A percentile compares a stretch with the other conserved stretches of the same genome.
Conservation (phyloP, 306 rosid species). For the Acacia crassicarpa region DNA sequence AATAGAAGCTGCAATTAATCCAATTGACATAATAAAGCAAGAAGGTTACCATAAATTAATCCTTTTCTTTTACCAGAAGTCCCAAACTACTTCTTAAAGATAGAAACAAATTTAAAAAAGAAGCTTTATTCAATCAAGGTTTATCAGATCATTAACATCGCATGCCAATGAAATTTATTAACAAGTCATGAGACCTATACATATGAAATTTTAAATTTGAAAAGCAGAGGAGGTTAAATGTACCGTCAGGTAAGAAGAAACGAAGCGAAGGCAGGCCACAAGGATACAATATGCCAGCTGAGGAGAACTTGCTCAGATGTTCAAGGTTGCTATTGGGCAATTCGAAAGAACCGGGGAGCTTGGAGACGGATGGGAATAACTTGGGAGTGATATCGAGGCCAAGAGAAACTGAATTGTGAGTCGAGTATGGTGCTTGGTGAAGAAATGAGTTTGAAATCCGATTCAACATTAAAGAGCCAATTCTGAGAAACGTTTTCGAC, state of each 20-base stretch:
- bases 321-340: constrained; percentile 65
- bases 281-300: constrained; percentile 53
- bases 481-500: constrained; percentile 63
- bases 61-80: neutral
- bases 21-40: neutral
- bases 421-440: constrained; percentile 30
- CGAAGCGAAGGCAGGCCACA: constrained; percentile 77
- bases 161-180: neutral
- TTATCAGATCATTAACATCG: neutral
- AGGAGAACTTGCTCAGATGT: constrained; percentile 36
- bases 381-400: constrained; percentile 48
- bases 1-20: neutral
- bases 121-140: neutral
- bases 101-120: neutral
- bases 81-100: neutral
- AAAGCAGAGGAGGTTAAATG: constrained; percentile 4
- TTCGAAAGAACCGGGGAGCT: constrained; percentile 38
- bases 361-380: constrained; percentile 63
- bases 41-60: neutral
- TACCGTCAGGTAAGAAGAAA: constrained; percentile 86
- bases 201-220: neutral
- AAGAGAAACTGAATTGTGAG: constrained; percentile 31
- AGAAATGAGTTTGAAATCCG: constrained; percentile 48
- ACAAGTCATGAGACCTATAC: neutral
- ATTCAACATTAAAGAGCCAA: constrained; percentile 59